A percentile compares a stretch with the other conserved stretches of the same genome.
These are phyloP conservation scores for Citrus cavaleriei DNA, from an alignment of 345 rosid genomes.

Conservation along the genomic window DNA sequence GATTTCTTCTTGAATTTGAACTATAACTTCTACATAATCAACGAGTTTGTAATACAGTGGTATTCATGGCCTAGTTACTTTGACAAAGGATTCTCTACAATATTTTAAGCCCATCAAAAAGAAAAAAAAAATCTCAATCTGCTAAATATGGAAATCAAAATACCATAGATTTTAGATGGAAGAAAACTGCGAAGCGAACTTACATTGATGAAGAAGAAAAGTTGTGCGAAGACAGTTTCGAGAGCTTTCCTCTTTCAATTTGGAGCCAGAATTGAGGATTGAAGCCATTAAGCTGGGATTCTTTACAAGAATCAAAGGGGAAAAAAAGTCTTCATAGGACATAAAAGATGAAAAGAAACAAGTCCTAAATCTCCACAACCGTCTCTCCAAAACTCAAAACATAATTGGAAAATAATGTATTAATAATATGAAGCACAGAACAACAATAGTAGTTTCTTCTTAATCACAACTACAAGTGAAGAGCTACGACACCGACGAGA, in stretches of 20 bases:
- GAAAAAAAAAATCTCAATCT: not conserved
- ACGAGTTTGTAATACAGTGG: constrained; percentile 75
- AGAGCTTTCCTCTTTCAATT: constrained; percentile 89
- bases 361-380: constrained; percentile 95
- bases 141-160: not conserved
- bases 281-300: constrained; percentile 64
- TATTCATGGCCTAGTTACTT: constrained; percentile 75
- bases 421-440: not conserved
- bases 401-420: constrained; percentile 3
- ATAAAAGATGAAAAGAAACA: constrained; percentile 73
- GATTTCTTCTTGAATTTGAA: constrained; percentile 93
- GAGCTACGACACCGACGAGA: too few relatives aligned
- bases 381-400: constrained; percentile 23
- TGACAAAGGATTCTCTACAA: constrained; percentile 87
- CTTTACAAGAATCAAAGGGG: constrained; percentile 82
- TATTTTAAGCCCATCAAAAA: constrained; percentile 1
- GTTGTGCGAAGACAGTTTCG: constrained; percentile 44
- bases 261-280: constrained; percentile 94
- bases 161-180: not conserved
- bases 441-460: not conserved
- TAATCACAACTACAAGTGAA: constrained; percentile 12
- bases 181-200: constrained; percentile 22
- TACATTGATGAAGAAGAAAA: constrained; percentile 64
- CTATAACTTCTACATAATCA: constrained; percentile 91
- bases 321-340: constrained; percentile 83